Conservation (phyloP, 2,329 filamentous ascomycete species). For the Sarocladium brachiariae region DNA sequence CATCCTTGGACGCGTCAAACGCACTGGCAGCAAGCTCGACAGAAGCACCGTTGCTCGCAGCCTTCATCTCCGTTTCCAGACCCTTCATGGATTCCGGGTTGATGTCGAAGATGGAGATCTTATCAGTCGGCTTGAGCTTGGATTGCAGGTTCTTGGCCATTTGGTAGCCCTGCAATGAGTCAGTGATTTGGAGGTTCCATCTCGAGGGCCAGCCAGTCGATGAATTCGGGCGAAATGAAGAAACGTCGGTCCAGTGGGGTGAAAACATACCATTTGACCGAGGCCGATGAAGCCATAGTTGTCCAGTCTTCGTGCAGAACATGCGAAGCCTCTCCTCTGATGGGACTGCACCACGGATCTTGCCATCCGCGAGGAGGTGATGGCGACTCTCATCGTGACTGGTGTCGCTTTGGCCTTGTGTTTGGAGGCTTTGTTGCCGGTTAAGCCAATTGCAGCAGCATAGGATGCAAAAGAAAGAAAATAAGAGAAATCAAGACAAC, state of each 20-base stretch:
- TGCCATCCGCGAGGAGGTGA: conserved; percentile 17
- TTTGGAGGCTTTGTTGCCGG: too few relatives aligned
- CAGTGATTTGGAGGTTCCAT: too few relatives aligned
- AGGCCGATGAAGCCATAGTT: conserved; percentile 54
- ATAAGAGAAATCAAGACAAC: too few relatives aligned
- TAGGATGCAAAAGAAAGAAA: background rate
- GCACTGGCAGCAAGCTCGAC: conserved; percentile 39
- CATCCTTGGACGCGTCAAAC: conserved; percentile 42
- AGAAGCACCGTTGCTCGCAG: conserved; percentile 36
- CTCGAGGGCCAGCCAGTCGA: too few relatives aligned
- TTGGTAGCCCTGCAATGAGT: conserved; percentile 45
- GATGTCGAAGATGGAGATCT: conserved; percentile 49
- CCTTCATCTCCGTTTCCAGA: conserved; percentile 41
- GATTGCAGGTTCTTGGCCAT: conserved; percentile 57
- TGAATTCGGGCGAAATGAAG: too few relatives aligned
- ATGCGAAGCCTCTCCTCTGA: conserved; percentile 44
- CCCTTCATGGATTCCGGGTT: conserved; percentile 41
- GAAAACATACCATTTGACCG: conserved; percentile 52
- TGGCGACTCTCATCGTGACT: conserved; percentile 11
- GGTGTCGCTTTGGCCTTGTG: too few relatives aligned
- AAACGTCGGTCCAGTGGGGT: too few relatives aligned
- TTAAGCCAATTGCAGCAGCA: background rate
- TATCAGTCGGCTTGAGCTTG: conserved; percentile 45
- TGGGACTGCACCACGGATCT: background rate
- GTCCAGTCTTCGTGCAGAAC: conserved; percentile 38